Conservation (phyloP, 176 grass and related monocot species). For the Oropetium thomaeum region DNA sequence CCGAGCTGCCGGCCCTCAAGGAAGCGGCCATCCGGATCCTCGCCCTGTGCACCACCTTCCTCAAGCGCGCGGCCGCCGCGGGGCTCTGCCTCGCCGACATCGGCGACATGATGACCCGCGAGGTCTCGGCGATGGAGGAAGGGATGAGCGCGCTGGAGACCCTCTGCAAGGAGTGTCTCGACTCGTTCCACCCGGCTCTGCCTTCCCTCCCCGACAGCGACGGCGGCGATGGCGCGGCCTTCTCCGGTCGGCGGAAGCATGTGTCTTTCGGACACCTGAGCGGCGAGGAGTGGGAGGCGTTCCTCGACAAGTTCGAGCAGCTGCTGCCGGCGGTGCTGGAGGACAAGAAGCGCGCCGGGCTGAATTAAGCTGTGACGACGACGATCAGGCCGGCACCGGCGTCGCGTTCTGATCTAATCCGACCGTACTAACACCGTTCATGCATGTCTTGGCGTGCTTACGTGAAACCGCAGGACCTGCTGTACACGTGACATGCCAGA, state of each 20-base stretch:
- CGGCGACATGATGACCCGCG: constrained; percentile 87
- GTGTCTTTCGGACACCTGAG: constrained; percentile 63
- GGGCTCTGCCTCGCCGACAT: constrained; percentile 86
- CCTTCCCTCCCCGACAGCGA: neutral
- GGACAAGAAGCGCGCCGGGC: constrained; percentile 41
- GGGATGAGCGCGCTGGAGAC: constrained; percentile 63
- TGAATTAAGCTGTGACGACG: constrained; percentile 12
- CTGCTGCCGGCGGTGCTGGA: constrained; percentile 64
- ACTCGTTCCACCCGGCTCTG: neutral
- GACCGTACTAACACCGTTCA: neutral
- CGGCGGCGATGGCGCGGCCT: neutral
- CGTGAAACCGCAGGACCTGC: neutral
- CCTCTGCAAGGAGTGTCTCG: constrained; percentile 57
- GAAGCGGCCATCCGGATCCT: constrained; percentile 67
- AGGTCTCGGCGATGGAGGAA: constrained; percentile 46
- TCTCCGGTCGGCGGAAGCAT: constrained; percentile 19
- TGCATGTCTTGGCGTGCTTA: neutral
- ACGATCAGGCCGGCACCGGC: neutral
- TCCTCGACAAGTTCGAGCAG: constrained; percentile 77
- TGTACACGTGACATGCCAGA: constrained; percentile 1
- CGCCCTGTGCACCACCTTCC: constrained; percentile 71
- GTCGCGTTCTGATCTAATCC: constrained; percentile 14
- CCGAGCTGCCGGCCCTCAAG: constrained; percentile 53
- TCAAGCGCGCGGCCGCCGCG: constrained; percentile 53
- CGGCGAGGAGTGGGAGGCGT: constrained; percentile 60